Evolutionary conservation across 129 eudicot species (phyloP), one percentile per base, ranked within the genome.

Genomic region (Lactuca sativa): DNA sequence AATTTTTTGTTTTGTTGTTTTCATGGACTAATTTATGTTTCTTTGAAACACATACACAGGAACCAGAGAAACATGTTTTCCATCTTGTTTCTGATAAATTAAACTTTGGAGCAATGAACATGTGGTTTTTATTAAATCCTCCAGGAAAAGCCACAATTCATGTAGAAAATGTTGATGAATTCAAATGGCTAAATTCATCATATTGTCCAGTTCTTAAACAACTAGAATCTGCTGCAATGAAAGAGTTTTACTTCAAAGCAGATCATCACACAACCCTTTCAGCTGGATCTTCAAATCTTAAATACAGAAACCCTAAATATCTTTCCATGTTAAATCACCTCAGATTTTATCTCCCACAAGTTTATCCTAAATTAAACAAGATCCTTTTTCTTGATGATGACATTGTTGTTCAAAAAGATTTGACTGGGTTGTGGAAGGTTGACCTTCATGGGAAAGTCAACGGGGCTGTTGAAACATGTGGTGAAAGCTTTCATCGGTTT

Each of bases 391-490:
- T 93, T 33, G 98, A 93, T 74, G 98, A 93, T 66, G 96, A 93
- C 72, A 87, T 95, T 80, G 99, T 95, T 80, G 99, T 95, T 41
- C 99, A 95, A 76, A 93, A 90, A 76, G 96, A 89, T 82, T 83
- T 92, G 88, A 92, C 97, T 9, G 86, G 90, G 62, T 72, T 95
- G 67, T 95, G 99, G 99, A 55, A 85, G 32, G 97, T 95, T 51
- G 85, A 95, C 78, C 93, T 95, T 41, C 85, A 73, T 71, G 97
- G 95, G 67, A 95, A 95, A 76, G 97, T 95, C 49, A 92, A 92
- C 52, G 98, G 98, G 36, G 98, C 98, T 1, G 98, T 92, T 57
- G 98, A 89, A 81, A 92, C 98, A 18, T 92, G 99, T 64, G 99
- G 99, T 0, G 91, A 90, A 84, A 95, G 99, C 72, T 95, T 95